Percentiles rank a stretch among this genome's conserved stretches.
These are phyloP conservation scores for Prunus salicina DNA, from an alignment of 306 rosid genomes.

Conservation along the genomic window DNA sequence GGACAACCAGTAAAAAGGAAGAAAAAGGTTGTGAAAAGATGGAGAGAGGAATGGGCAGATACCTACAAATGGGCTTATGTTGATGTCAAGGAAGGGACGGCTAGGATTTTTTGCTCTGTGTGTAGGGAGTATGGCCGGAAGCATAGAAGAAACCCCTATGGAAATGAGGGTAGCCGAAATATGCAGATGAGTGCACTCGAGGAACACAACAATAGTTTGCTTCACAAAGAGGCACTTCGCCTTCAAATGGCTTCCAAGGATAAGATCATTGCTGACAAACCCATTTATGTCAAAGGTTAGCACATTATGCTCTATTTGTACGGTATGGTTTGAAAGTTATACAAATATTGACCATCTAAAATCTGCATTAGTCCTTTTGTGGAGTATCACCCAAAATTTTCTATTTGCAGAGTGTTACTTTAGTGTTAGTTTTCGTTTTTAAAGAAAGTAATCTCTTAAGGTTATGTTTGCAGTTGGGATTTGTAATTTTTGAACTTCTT, in stretches of 20 bases:
- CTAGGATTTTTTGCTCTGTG: constrained; percentile 94
- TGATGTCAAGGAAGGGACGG: constrained; percentile 94
- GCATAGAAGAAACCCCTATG: constrained; percentile 97
- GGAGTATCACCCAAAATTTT: neutral
- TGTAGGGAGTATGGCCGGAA: constrained; percentile 95
- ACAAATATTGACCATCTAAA: neutral
- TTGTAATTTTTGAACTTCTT: neutral
- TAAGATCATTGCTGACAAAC: constrained; percentile 80
- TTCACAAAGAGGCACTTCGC: constrained; percentile 99
- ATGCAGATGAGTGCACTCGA: constrained; percentile 99
- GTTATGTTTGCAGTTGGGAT: neutral
- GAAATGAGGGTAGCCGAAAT: constrained; percentile 97
- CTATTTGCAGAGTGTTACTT: neutral
- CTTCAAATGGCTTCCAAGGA: constrained; percentile 97
- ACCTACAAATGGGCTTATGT: constrained; percentile 98
- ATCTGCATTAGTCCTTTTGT: neutral
- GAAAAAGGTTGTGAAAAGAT: constrained; percentile 98
- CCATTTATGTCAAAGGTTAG: constrained; percentile 88
- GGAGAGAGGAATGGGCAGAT: constrained; percentile 99
- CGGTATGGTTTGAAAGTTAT: neutral
- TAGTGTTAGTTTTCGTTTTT: neutral
- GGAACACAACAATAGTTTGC: constrained; percentile 95
- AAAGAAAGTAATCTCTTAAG: neutral
- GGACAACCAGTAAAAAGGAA: constrained; percentile 68
- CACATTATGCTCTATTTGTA: constrained; percentile 12